Evolutionary conservation across 306 rosid species (phyloP).

Genomic region (Begonia masoniana): DNA sequence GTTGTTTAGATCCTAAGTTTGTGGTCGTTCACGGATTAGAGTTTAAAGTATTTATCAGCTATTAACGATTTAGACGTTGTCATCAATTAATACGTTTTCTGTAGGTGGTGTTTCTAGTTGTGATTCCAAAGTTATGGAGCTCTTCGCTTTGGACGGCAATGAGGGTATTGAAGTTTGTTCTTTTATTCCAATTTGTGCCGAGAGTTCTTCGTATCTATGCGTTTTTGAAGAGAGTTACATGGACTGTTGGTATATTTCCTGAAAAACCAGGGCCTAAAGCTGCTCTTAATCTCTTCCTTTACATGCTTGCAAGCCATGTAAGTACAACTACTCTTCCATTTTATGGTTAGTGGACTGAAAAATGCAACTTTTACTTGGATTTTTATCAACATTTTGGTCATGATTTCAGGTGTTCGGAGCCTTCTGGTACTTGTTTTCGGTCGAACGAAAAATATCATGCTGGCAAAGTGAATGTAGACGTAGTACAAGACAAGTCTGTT

Average conservation of each 20-base stretch:
- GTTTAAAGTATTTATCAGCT: too few relatives aligned
- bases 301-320: constrained; percentile 18
- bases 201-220: constrained; percentile 9
- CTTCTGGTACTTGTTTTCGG: constrained; percentile 1
- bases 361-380: not conserved
- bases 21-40: too few relatives aligned
- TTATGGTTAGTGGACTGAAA: not conserved
- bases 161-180: not conserved
- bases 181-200: constrained; percentile 12
- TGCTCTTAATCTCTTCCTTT: constrained; percentile 12
- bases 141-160: not conserved
- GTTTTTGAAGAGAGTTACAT: constrained; percentile 1
- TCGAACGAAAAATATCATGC: not conserved
- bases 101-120: not conserved
- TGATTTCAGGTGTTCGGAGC: not conserved
- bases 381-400: not conserved
- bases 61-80: too few relatives aligned
- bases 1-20: too few relatives aligned
- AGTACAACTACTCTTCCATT: not conserved
- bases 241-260: constrained; percentile 1
- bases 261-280: constrained; percentile 12
- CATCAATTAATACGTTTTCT: not conserved
- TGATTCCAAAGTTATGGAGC: not conserved
- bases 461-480: not conserved
- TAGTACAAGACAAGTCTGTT: not conserved